phyloP scores from a whole-genome alignment of 805 yeast species.

The Kodamaea sagamina region DNA sequence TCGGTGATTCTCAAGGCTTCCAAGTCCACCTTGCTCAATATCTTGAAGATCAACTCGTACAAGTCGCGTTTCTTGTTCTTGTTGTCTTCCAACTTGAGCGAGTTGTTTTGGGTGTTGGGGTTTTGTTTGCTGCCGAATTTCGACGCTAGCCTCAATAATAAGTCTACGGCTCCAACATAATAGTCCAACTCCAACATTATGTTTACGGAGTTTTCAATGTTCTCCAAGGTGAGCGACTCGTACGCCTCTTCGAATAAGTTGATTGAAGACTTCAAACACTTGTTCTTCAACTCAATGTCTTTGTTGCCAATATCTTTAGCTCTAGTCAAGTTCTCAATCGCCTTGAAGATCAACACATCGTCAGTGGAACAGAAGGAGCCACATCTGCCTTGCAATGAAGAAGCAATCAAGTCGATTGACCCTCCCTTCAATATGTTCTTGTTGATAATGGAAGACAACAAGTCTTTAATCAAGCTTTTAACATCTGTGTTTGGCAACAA shows the following conservation, averaged over 20 bases:
- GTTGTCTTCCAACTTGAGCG: conserved; percentile 74
- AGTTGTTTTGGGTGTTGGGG: conserved; percentile 17
- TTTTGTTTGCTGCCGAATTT: conserved; percentile 44
- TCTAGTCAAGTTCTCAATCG: conserved; percentile 84
- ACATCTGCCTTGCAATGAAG: conserved; percentile 86
- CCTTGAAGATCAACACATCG: conserved; percentile 91
- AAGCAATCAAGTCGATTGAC: conserved; percentile 86
- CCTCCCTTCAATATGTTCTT: conserved; percentile 89
- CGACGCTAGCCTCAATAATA: conserved; percentile 73
- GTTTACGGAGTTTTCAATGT: conserved; percentile 74
- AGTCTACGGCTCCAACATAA: conserved; percentile 83
- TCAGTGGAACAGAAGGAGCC: conserved; percentile 92
- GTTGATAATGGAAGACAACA: conserved; percentile 85
- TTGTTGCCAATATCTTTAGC: conserved; percentile 74
- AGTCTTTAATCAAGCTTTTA: conserved; percentile 73
- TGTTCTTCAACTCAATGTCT: conserved; percentile 67
- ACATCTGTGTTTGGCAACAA: conserved; percentile 69
- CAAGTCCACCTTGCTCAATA: conserved; percentile 71
- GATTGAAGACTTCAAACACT: conserved; percentile 73
- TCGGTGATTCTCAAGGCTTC: conserved; percentile 51
- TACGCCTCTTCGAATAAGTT: conserved; percentile 76
- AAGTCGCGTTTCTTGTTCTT: conserved; percentile 72
- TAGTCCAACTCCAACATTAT: conserved; percentile 77
- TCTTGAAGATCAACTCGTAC: conserved; percentile 73
- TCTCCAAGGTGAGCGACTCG: conserved; percentile 74